Evolutionary conservation across 2,329 filamentous ascomycete genomes (phyloP).

Genomic region (Xylariomycetidae sp.): DNA sequence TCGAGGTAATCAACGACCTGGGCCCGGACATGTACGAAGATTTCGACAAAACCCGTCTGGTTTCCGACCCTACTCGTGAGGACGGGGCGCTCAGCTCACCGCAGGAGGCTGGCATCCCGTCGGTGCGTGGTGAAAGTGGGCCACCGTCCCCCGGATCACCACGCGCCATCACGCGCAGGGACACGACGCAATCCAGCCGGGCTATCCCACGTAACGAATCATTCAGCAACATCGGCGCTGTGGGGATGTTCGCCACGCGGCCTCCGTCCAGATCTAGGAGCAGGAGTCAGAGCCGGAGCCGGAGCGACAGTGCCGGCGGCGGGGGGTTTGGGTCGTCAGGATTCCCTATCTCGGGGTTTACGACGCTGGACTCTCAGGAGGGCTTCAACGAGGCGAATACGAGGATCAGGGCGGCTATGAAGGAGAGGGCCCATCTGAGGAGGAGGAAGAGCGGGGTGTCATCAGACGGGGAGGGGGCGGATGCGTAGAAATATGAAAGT

Average conservation of each 20-base stretch:
- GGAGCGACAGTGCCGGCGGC: slow-evolving; percentile 61
- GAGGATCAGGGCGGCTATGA: slow-evolving; percentile 82
- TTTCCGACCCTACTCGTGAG: slow-evolving; percentile 48
- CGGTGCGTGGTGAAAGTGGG: slow-evolving; percentile 11
- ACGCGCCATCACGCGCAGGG: slow-evolving; percentile 36
- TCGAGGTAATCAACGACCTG: slow-evolving; percentile 87
- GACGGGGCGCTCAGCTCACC: slow-evolving; percentile 19
- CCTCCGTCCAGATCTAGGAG: slow-evolving; percentile 69
- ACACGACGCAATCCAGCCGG: slow-evolving; percentile 50
- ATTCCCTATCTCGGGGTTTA: slow-evolving; percentile 68
- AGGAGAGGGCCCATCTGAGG: slow-evolving; percentile 61
- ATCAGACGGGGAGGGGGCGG: slow-evolving; percentile 18
- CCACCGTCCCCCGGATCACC: slow-evolving; percentile 24
- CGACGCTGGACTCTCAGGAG: slow-evolving; percentile 58
- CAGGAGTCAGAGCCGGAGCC: slow-evolving; percentile 55
- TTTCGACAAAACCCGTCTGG: slow-evolving; percentile 73
- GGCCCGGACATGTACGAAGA: slow-evolving; percentile 97
- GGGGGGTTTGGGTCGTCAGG: slow-evolving; percentile 56
- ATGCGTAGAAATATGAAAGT: no score
- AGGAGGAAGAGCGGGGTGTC: slow-evolving; percentile 46
- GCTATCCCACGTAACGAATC: slow-evolving; percentile 80
- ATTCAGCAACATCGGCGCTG: slow-evolving; percentile 81
- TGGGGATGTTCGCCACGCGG: slow-evolving; percentile 86
- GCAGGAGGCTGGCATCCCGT: slow-evolving; percentile 27
- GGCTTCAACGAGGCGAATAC: slow-evolving; percentile 78